These are phyloP conservation scores for Corchorus capsularis DNA, from an alignment of 345 rosid species.

Conservation along the genomic window DNA sequence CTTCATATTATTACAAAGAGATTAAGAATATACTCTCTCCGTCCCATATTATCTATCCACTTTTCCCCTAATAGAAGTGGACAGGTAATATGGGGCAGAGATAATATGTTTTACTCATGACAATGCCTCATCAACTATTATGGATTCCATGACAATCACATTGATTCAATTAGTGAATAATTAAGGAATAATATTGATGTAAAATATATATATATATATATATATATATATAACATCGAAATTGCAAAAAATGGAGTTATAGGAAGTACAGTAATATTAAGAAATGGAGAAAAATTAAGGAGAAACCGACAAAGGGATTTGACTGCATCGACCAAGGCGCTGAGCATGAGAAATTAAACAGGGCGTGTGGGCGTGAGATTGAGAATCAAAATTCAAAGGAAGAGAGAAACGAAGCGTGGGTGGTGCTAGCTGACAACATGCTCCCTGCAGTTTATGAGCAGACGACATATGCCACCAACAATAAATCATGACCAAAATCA, in stretches of 20 bases:
- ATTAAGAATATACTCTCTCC: no score
- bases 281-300: background rate
- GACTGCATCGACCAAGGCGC: constrained; percentile 59
- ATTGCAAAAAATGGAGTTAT: background rate
- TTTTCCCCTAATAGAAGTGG: no score
- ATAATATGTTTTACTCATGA: background rate
- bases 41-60: no score
- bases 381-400: background rate
- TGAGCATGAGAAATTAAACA: constrained; percentile 54
- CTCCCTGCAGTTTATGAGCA: background rate
- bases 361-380: constrained; percentile 64
- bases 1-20: no score
- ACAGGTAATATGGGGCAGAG: no score
- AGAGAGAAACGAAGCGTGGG: constrained; percentile 34
- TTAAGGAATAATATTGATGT: no score
- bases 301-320: constrained; percentile 26
- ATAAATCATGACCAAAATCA: constrained; percentile 23
- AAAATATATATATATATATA: no score
- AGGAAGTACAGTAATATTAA: background rate
- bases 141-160: background rate
- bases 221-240: background rate
- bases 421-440: constrained; percentile 30
- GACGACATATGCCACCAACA: constrained; percentile 14
- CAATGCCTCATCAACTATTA: background rate
- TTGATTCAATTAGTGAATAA: background rate